Conservation (phyloP, 495 filamentous ascomycete genomes). For the Talaromyces proteolyticus region DNA sequence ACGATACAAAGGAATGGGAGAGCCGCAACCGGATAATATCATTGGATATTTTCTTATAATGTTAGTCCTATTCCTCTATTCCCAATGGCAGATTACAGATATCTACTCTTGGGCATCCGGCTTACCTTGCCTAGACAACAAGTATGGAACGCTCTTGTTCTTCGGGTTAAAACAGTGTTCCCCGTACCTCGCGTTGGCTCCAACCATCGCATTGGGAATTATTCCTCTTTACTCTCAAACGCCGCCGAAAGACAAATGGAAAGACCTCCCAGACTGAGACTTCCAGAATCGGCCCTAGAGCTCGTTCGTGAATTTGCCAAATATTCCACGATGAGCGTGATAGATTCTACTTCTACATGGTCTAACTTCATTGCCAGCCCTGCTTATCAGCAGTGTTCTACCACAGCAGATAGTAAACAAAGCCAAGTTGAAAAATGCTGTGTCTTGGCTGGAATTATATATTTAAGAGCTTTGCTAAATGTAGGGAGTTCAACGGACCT, state of each 20-base stretch:
- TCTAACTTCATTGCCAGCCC: background rate
- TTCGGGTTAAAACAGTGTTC: background rate
- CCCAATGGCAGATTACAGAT: no score
- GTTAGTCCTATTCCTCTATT: background rate
- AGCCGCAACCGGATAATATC: background rate
- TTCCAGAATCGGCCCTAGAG: background rate
- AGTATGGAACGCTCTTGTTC: background rate
- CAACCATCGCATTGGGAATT: background rate
- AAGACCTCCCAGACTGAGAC: background rate
- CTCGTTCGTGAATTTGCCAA: background rate
- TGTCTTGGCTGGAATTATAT: background rate
- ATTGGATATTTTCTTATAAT: background rate
- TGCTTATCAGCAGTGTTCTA: background rate
- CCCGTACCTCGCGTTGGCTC: background rate
- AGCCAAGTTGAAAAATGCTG: background rate
- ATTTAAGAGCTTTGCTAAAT: background rate
- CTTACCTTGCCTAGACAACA: background rate
- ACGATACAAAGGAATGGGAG: background rate
- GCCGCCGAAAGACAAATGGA: background rate
- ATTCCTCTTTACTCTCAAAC: background rate
- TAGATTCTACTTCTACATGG: background rate
- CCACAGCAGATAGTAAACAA: background rate
- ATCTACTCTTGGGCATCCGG: background rate
- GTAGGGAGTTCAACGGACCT: background rate
- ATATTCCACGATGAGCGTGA: background rate